Base-by-base conservation (phyloP, 163 green algal genomes). In the Volvox carteri region DNA sequence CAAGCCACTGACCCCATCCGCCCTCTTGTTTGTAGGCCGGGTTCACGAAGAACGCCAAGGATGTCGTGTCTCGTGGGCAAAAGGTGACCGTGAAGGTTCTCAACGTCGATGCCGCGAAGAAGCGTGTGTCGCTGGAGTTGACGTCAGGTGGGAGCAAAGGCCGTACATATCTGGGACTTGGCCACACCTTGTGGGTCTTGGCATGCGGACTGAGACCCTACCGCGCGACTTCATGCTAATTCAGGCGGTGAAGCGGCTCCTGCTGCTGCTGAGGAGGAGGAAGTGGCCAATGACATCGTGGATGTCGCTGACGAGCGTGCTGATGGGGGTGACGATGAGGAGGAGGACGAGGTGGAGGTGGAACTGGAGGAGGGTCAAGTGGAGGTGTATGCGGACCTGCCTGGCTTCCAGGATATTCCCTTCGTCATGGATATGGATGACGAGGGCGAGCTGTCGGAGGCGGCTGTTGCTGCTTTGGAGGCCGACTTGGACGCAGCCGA, bases 11-110 rank as follows among this genome's bases (percentile, higher is more conserved):
- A 67, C 6, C 21, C 6, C 9, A 48, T 30, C 23, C 4, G 2
- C 1, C 33, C 18, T 48, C 35, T 52, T 41, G 19, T 28, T 19
- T 39, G 84, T 91, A 96, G 93, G 74, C 93, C 58, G 92, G 87
- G 23, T 99, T 97, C 89, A 94, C 97, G 23, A 86, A 93, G 62
- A 95, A 95, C 65, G 94, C 96, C 33, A 72, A 83, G 19, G 96
- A 98, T 56, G 87, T 94, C 11, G 85, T 98, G 33, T 79, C 91
- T 25, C 62, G 91, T 0, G 95, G 95, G 42, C 86, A 97, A 75
- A 92, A 93, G 48, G 91, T 98, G 23, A 93, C 93, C 23, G 93
- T 95, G 4, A 93, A 93, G 54, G 90, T 98, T 16, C 85, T 97
- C 14, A 94, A 39, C 48, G 91, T 98, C 4, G 95, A 98, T 74